Evolutionary conservation across 1,139 yeast genomes (phyloP).

Genomic region (Geotrichum phurueaensis): DNA sequence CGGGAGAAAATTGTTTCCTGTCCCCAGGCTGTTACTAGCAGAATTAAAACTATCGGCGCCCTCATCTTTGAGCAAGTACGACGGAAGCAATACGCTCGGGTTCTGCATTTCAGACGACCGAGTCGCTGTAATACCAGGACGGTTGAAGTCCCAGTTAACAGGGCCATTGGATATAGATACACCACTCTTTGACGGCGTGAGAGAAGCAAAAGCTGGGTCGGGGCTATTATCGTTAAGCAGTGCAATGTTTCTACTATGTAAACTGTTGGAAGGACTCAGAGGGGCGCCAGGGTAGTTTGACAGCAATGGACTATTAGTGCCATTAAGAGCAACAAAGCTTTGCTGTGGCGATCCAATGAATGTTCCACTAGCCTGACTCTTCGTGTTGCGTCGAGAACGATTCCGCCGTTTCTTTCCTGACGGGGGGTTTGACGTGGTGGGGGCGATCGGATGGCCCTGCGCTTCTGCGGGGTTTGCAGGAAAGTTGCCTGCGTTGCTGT

Average conservation of each 20-base stretch:
- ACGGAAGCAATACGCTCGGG: conserved; percentile 10
- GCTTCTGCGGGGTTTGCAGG: conserved; percentile 3
- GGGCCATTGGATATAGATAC: conserved; percentile 3
- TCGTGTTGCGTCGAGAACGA: conserved; percentile 17
- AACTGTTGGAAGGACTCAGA: conserved; percentile 9
- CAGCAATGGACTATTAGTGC: neutral
- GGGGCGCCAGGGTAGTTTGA: conserved; percentile 6
- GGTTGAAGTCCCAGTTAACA: conserved; percentile 7
- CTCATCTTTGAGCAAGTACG: conserved; percentile 12
- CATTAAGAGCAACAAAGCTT: neutral
- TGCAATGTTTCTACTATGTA: neutral
- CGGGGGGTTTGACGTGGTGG: conserved; percentile 1
- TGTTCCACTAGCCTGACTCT: conserved; percentile 9
- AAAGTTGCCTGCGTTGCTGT: conserved; percentile 1
- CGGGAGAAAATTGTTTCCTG: neutral
- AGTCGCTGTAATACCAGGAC: neutral
- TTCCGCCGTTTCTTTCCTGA: conserved; percentile 12
- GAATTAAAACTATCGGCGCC: neutral
- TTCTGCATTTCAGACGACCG: conserved; percentile 1
- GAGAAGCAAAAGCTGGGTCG: conserved; percentile 5
- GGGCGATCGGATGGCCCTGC: conserved; percentile 10
- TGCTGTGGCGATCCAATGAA: conserved; percentile 12
- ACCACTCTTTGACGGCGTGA: conserved; percentile 7
- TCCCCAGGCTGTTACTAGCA: neutral
- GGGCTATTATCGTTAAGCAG: conserved; percentile 3